Conservation (phyloP, 2,329 filamentous ascomycete genomes). For the Chrysosphaeria jannelii region DNA sequence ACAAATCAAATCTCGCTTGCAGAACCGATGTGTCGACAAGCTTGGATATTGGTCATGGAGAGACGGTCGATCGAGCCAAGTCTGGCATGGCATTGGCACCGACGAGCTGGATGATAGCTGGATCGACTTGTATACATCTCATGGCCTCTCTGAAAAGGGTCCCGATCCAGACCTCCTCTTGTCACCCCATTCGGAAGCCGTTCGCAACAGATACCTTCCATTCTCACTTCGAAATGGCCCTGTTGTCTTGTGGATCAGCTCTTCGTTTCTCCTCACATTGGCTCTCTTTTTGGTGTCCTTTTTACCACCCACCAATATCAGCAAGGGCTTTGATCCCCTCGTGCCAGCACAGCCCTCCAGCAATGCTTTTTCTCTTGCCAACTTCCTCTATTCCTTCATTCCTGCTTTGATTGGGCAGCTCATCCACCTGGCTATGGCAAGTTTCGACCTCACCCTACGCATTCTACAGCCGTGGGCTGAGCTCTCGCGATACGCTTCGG, state of each 20-base stretch:
- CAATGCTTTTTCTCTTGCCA: constrained; percentile 50
- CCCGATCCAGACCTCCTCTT: neutral
- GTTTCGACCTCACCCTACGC: constrained; percentile 33
- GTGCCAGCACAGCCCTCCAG: constrained; percentile 27
- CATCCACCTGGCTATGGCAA: constrained; percentile 34
- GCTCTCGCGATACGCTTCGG: constrained; percentile 19
- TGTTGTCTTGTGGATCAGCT: constrained; percentile 33
- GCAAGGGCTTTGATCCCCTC: constrained; percentile 39
- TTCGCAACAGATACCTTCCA: constrained; percentile 38
- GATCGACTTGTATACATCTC: constrained; percentile 1
- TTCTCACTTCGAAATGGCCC: constrained; percentile 42
- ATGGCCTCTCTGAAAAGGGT: neutral
- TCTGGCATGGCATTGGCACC: constrained; percentile 50
- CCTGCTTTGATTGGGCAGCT: constrained; percentile 36
- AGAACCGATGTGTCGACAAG: constrained; percentile 29
- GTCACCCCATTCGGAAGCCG: constrained; percentile 17
- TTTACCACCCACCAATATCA: constrained; percentile 31
- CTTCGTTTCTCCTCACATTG: constrained; percentile 27
- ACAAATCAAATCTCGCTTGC: constrained; percentile 21
- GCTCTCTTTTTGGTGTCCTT: constrained; percentile 57
- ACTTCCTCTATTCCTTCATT: constrained; percentile 63
- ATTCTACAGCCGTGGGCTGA: constrained; percentile 39
- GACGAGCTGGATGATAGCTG: constrained; percentile 3
- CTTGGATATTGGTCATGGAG: constrained; percentile 69
- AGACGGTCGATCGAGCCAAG: constrained; percentile 24